A percentile compares a stretch with the other conserved stretches of the same genome.
Evolutionary conservation across 2,329 filamentous ascomycete genomes (phyloP).

Genomic region (Tolypocladium pustulatum): DNA sequence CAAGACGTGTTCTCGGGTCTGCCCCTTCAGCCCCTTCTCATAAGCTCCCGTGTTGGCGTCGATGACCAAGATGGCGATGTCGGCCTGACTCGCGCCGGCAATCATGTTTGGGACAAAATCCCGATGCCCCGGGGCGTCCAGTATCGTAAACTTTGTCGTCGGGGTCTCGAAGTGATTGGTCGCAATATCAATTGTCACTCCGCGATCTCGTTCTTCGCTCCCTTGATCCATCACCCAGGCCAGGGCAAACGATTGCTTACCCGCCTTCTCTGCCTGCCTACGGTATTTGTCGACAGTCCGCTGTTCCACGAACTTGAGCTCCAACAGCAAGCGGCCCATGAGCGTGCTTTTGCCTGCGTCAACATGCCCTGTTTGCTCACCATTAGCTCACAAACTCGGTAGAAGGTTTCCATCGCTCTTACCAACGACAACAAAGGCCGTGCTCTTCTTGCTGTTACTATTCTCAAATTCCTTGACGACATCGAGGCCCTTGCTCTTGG

Average conservation of each 20-base stretch:
- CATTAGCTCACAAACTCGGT: neutral
- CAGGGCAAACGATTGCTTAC: constrained; percentile 90
- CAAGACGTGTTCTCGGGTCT: constrained; percentile 88
- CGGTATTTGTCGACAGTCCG: constrained; percentile 80
- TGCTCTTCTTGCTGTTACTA: constrained; percentile 63
- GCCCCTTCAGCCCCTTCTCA: constrained; percentile 84
- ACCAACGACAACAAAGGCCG: constrained; percentile 92
- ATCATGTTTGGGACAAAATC: constrained; percentile 99
- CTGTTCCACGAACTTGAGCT: constrained; percentile 80
- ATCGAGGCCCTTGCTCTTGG: constrained; percentile 70
- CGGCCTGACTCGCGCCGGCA: constrained; percentile 87
- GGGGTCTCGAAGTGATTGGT: constrained; percentile 91
- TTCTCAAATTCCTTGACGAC: constrained; percentile 74
- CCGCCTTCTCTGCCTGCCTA: constrained; percentile 80
- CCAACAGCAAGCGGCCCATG: constrained; percentile 88
- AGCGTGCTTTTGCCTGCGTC: constrained; percentile 96
- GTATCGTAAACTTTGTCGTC: constrained; percentile 78
- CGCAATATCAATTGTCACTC: constrained; percentile 94
- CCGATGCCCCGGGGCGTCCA: constrained; percentile 87
- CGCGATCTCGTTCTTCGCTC: constrained; percentile 76
- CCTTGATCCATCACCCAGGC: constrained; percentile 96
- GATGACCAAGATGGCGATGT: constrained; percentile 90
- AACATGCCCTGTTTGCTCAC: constrained; percentile 59
- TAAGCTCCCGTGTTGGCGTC: constrained; percentile 87
- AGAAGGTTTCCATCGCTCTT: constrained; percentile 16